These are phyloP conservation scores for Kodamaea hsintzibuensis DNA, from an alignment of 805 yeast species.

Conservation along the genomic window DNA sequence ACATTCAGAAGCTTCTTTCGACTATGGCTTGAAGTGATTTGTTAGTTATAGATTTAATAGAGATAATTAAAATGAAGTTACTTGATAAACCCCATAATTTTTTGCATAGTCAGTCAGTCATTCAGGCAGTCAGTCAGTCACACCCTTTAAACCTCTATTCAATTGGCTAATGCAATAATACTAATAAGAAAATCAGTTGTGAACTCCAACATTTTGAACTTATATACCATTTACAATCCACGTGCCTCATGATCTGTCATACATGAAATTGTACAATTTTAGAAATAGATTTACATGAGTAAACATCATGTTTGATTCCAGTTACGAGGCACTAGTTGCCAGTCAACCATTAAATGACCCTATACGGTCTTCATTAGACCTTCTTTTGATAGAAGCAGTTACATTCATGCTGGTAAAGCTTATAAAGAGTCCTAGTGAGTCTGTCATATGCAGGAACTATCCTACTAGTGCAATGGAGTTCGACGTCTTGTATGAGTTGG, in stretches of 20 bases:
- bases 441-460: not conserved
- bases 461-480: not conserved
- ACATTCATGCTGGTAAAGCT: not conserved
- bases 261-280: not conserved
- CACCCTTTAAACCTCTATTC: no score
- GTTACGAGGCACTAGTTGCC: not conserved
- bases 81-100: no score
- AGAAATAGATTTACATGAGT: not conserved
- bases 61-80: no score
- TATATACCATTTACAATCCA: not conserved
- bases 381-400: not conserved
- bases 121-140: no score
- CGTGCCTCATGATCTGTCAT: not conserved
- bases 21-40: not conserved
- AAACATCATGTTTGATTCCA: not conserved
- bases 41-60: not conserved
- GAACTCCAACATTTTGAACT: not conserved
- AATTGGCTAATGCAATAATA: not conserved
- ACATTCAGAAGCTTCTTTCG: constrained; percentile 12
- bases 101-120: no score
- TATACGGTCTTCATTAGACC: not conserved
- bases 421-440: not conserved
- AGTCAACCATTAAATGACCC: not conserved
- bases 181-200: not conserved
- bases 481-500: not conserved